These are phyloP conservation scores for Petunia axillaris DNA, from an alignment of 257 asterid species.

Conservation along the genomic window DNA sequence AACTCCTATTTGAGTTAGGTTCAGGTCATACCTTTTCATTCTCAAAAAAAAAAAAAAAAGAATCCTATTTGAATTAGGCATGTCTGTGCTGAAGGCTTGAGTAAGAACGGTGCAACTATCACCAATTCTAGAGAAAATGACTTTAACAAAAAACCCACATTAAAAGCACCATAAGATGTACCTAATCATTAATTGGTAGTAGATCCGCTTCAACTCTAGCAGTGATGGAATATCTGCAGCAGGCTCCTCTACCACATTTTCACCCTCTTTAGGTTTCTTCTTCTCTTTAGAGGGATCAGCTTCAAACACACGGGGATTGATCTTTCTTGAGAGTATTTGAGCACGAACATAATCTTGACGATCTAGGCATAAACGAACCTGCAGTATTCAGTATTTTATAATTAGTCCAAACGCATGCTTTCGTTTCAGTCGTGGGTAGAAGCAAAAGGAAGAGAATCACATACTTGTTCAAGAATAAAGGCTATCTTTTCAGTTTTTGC, in stretches of 20 bases:
- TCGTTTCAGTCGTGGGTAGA: slow-evolving; percentile 18
- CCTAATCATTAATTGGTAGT: slow-evolving; percentile 96
- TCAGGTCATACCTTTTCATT: no score
- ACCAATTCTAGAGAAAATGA: neutral
- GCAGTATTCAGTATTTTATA: slow-evolving; percentile 23
- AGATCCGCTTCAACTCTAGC: slow-evolving; percentile 83
- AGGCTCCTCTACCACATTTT: slow-evolving; percentile 77
- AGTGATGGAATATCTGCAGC: slow-evolving; percentile 94
- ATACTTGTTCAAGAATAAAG: slow-evolving; percentile 94
- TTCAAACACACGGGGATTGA: slow-evolving; percentile 94
- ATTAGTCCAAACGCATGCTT: neutral
- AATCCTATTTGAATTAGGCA: neutral
- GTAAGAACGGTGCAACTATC: neutral
- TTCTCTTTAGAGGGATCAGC: slow-evolving; percentile 81
- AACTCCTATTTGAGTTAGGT: neutral
- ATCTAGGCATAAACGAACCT: slow-evolving; percentile 96
- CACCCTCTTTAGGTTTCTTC: slow-evolving; percentile 92
- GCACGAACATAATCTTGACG: slow-evolving; percentile 96
- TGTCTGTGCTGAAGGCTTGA: neutral
- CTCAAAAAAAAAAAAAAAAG: no score
- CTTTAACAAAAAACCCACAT: neutral
- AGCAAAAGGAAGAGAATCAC: slow-evolving; percentile 30
- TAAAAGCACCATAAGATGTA: slow-evolving; percentile 34
- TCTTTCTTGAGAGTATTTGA: slow-evolving; percentile 93
- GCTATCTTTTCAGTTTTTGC: slow-evolving; percentile 98